Evolutionary conservation across 2,329 filamentous ascomycete species (phyloP).

Genomic region (Ceratocystis lukuohia): DNA sequence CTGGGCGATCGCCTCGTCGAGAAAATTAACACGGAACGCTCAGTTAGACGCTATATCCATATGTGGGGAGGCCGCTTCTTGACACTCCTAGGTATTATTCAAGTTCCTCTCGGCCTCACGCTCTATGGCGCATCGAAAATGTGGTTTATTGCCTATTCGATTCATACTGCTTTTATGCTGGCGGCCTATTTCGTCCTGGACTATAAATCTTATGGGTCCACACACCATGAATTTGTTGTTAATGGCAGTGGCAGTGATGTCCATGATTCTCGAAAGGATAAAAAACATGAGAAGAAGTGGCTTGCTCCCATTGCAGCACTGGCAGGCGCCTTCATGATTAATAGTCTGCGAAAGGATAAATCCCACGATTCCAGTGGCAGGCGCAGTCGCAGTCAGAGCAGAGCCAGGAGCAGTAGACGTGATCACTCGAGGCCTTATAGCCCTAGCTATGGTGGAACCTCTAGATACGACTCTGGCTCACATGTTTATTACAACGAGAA

Average conservation of each 20-base stretch:
- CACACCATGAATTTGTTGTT: constrained; percentile 28
- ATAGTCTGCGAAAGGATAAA: constrained; percentile 29
- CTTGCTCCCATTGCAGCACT: constrained; percentile 41
- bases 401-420: constrained; percentile 4
- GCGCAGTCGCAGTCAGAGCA: constrained; percentile 25
- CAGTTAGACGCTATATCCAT: constrained; percentile 54
- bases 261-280: constrained; percentile 27
- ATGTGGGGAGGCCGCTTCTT: constrained; percentile 74
- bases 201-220: constrained; percentile 48
- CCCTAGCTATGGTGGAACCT: constrained; percentile 34
- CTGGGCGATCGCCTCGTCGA: constrained; percentile 53
- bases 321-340: constrained; percentile 37
- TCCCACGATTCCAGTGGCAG: constrained; percentile 31
- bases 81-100: constrained; percentile 68
- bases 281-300: constrained; percentile 31
- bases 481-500: constrained; percentile 49
- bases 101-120: constrained; percentile 78
- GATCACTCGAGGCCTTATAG: constrained; percentile 26
- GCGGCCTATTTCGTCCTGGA: constrained; percentile 67
- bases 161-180: constrained; percentile 63
- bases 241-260: neutral
- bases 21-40: constrained; percentile 36
- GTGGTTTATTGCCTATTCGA: constrained; percentile 71
- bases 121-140: constrained; percentile 80
- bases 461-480: constrained; percentile 43